Evolutionary conservation across 495 filamentous ascomycete species (phyloP), one percentile per base, ranked within the genome.

Genomic region (Podospora anserina): DNA sequence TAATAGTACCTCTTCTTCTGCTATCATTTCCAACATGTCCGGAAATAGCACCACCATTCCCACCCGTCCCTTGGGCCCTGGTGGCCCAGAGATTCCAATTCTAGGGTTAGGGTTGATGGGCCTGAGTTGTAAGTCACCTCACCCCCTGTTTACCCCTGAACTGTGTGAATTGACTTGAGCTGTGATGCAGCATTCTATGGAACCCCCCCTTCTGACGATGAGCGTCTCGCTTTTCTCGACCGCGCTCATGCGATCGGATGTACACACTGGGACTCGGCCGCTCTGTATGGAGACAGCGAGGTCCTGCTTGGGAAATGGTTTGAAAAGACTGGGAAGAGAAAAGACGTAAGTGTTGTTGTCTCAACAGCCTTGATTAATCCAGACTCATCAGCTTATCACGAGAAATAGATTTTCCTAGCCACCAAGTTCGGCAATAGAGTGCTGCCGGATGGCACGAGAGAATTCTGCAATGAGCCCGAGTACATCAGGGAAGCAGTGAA

Each of bases 21-120:
- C 4, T 32, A 32, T 7, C 30, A 19, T 26, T 20, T 2, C 4
- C 13, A 58, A 58, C 9, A 58, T 58, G 55, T 58, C 55, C 30
- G 4, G n/a, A 30, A 11, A 57, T 23, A 70, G 27, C 61, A 18
- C 72, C 34, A 1, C 30, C 13, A 11, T 49, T 49, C 72, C 74
- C 4, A 72, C 68, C 63, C 72, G 71, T 56, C 71, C 64, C 23
- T 73, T 88, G 0, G 86, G 86, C 64, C 83, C 79, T 59, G 80
- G 85, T 77, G 86, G 87, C 19, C 84, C 82, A 28, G 59, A 72
- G 27, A 80, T 88, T 4, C 78, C 87, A 2, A 73, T 82, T 16
- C 59, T 88, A 0, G 87, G 87, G 44, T 81, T 84, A 23, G 87
- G 87, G 1, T 73, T 84, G 18, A 87, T 88, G 85, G 82, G 81